Evolutionary conservation across 306 rosid species (phyloP), one percentile per base, ranked within the genome.

Genomic region (Alnus rubra): DNA sequence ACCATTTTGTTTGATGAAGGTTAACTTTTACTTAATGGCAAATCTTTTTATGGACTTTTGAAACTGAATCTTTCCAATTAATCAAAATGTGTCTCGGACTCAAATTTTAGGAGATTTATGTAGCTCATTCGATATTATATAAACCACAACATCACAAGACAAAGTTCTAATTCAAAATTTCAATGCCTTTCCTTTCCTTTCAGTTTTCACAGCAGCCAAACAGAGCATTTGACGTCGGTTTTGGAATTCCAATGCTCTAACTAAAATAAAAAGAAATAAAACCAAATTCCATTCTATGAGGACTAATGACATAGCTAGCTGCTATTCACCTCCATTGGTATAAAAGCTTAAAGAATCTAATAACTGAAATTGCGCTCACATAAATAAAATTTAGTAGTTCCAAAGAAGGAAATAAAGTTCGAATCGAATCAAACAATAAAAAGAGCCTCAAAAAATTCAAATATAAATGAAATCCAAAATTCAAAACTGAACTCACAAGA

Each of bases 401-500:
- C 35, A 7, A 15, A 9, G 7, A 54, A 37, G 16, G 14, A 23
- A 76, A 74, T 13, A 78, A 42, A 44, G 54, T 49, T 47, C 51
- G 54, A 45, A 45, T 31, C n/a, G 54, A 45, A 45, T 31, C 31
- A 68, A 51, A 5, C 0, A 37, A 37, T n/a, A 53, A 12, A 70
- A 54, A 47, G n/a, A 79, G 64, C 18, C 48, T 56, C 28, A 23
- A 23, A 9, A 58, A 31, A 11, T 75, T 30, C 51, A 69, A 50
- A 74, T 44, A 56, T 3, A 1, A 60, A 76, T 19, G 45, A 65
- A 76, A 64, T 23, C 50, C 63, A 77, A 75, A 67, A 77, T 5
- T 7, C 35, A 19, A 55, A 75, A 82, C 5, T 9, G 70, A 80
- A 89, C 99, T 91, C 82, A 95, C 99, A 19, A 95, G 83, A 83